phyloP scores from a whole-genome alignment of 108 stramenopile genomes.

The Asterionellopsis glacialis region DNA sequence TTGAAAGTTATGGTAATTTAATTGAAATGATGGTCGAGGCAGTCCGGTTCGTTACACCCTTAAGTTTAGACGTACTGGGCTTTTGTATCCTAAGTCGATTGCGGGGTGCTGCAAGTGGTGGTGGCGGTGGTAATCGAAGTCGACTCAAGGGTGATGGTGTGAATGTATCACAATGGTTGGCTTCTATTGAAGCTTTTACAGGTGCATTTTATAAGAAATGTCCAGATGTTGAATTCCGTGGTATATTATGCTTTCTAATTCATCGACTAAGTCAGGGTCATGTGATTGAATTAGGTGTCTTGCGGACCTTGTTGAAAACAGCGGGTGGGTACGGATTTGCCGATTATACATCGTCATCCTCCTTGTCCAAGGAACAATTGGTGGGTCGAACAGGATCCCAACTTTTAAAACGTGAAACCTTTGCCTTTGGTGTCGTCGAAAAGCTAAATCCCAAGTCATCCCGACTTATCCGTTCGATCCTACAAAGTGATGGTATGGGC shows the following conservation, averaged over 20 bases:
- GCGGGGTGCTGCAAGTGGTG: constrained; percentile 31
- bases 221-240: constrained; percentile 74
- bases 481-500: constrained; percentile 67
- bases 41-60: constrained; percentile 64
- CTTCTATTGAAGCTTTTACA: constrained; percentile 75
- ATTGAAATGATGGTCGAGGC: constrained; percentile 91
- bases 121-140: constrained; percentile 54
- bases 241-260: constrained; percentile 64
- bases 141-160: constrained; percentile 82
- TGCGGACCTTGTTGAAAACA: constrained; percentile 71
- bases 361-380: constrained; percentile 65
- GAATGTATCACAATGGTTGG: constrained; percentile 85
- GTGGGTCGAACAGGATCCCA: constrained; percentile 69
- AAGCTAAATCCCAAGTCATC: constrained; percentile 48
- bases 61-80: constrained; percentile 85
- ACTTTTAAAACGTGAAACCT: constrained; percentile 72
- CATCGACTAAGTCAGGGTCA: constrained; percentile 52
- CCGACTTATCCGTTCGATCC: constrained; percentile 36
- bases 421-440: constrained; percentile 83
- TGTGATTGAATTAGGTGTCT: constrained; percentile 74
- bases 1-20: constrained; percentile 94
- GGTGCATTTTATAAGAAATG: constrained; percentile 77
- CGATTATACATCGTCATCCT: constrained; percentile 74
- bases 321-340: constrained; percentile 79
- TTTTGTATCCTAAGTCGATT: constrained; percentile 73